phyloP scores from a whole-genome alignment of 78 protist genomes.

The Speleostelium caveatum region DNA sequence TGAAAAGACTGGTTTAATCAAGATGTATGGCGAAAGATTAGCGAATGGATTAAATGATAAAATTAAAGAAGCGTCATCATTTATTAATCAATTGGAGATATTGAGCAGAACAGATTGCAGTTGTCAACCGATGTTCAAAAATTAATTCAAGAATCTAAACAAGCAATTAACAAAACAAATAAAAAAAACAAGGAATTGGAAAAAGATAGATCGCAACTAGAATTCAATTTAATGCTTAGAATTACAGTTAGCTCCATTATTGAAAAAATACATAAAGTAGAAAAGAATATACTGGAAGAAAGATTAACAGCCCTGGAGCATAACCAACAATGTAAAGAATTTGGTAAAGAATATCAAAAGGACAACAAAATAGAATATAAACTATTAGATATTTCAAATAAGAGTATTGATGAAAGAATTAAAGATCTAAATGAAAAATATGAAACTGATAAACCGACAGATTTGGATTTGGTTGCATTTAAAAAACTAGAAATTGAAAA shows the following conservation, averaged over 20 bases:
- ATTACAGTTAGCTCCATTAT: background rate
- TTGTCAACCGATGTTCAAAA: background rate
- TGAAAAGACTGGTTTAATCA: background rate
- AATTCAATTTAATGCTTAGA: background rate
- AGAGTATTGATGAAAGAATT: background rate
- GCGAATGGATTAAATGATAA: background rate
- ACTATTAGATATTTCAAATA: background rate
- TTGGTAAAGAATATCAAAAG: background rate
- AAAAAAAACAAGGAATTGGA: background rate
- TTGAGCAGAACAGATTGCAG: background rate
- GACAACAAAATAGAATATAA: background rate
- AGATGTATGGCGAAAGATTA: background rate
- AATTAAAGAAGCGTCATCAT: background rate
- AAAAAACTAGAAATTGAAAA: background rate
- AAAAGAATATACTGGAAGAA: background rate
- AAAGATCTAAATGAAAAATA: too few species aligned
- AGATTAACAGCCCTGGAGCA: background rate
- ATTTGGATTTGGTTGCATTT: background rate
- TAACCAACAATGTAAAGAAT: background rate
- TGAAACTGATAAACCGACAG: background rate
- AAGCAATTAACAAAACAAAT: background rate
- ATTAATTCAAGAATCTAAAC: background rate
- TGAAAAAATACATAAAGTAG: background rate
- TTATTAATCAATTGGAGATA: background rate
- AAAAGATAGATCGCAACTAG: background rate